Base-by-base conservation (phyloP, 1,284 basidiomycete species). In the Takashimella koratensis region DNA sequence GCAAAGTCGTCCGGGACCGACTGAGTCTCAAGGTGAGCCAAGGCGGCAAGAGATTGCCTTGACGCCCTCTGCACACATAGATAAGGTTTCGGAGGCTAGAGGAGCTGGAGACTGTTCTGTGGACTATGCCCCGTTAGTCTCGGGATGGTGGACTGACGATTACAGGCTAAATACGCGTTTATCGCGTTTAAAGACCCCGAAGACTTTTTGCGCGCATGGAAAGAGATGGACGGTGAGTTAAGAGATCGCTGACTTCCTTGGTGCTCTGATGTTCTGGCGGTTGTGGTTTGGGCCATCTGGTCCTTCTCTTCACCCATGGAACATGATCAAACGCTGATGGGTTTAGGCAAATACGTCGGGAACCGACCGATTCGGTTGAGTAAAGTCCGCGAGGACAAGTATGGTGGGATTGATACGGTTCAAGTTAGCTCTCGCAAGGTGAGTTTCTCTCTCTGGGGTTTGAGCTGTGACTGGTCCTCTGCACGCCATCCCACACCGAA, bases 141-240 rank as follows among this genome's bases (percentile, higher is more conserved):
- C n/a, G n/a, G n/a, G n/a, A n/a, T 36, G 16, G 30, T 36, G 16
- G 16, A 8, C 54, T 61, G 40, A 60, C 55, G 2, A 4, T 36
- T 22, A 58, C 66, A 98, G 89, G 91, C 93, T 0, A 96, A 92
- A 74, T 99, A 88, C 69, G 96, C 92, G 1, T 99, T 99, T 69
- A 92, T 98, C 30, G 90, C 92, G 0, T 98, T 98, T 75, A 91
- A 90, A 53, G 96, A 98, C 68, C 96, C 96, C 0, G 95, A 98
- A 77, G 96, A 99, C 74, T 98, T 98, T 73, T 75, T 99, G 54
- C 92, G 85, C 65, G 96, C 96, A 5, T 99, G 96, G 96, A 98
- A 98, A 73, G 92, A 98, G 75, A 98, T 98, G 92, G 91, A 99
- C 75, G 95, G 94, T 88, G 66, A 51, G 86, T 70, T 24, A 0